A percentile compares a stretch with the other conserved stretches of the same genome.
Conservation (phyloP, 768 basidiomycete genomes). For the Mycena chlorophos region DNA sequence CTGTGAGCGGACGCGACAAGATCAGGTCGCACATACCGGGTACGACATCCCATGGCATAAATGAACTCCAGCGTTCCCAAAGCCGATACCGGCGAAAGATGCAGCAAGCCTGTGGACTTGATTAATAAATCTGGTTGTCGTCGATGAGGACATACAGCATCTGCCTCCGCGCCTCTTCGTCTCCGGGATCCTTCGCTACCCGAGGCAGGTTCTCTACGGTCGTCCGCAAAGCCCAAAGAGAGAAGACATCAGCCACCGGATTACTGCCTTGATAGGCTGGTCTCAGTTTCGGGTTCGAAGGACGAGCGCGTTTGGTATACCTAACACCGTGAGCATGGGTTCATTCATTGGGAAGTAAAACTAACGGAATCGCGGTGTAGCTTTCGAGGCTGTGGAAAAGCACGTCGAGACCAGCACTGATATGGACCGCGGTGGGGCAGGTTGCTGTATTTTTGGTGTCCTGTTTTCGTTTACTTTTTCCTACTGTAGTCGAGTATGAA, state of each 20-base stretch:
- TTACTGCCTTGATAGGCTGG: constrained; percentile 95
- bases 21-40: constrained; percentile 8
- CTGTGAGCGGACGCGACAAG: not conserved
- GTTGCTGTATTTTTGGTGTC: constrained; percentile 90
- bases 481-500: not conserved
- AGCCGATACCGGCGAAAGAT: constrained; percentile 94
- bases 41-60: constrained; percentile 66
- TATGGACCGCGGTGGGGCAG: constrained; percentile 90
- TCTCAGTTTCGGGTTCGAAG: constrained; percentile 83
- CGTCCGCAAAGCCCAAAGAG: constrained; percentile 87
- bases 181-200: constrained; percentile 74
- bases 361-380: constrained; percentile 87
- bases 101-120: constrained; percentile 66
- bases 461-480: constrained; percentile 35
- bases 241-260: constrained; percentile 94
- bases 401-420: constrained; percentile 93
- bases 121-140: constrained; percentile 2
- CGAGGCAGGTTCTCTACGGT: constrained; percentile 88
- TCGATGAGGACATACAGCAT: constrained; percentile 70
- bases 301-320: constrained; percentile 90
- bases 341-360: not conserved
- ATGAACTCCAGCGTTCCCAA: constrained; percentile 92
- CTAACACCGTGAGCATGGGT: constrained; percentile 34
- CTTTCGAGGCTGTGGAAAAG: constrained; percentile 95
- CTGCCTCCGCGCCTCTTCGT: constrained; percentile 81